Conservation (phyloP, 371 early-diverging fungal species). For the Syncephalis fuscata region DNA sequence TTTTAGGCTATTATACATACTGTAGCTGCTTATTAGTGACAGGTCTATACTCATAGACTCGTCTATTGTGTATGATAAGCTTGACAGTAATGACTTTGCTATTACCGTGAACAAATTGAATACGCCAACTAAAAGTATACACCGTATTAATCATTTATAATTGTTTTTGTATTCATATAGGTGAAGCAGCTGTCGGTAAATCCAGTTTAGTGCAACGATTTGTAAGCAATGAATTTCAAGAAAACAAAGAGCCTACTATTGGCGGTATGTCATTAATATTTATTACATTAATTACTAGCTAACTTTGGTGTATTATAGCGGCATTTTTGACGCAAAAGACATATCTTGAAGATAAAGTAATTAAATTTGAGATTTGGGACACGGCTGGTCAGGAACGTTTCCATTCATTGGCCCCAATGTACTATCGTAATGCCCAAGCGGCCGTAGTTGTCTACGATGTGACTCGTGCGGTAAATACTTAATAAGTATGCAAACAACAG, state of each 20-base stretch:
- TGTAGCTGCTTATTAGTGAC: too few species aligned
- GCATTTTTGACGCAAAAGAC: conserved; percentile 68
- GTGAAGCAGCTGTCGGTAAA: conserved; percentile 78
- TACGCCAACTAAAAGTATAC: too few species aligned
- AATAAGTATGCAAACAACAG: background rate
- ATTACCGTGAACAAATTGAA: background rate
- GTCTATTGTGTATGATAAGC: background rate
- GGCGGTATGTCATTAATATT: conserved; percentile 39
- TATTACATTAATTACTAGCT: conserved; percentile 1
- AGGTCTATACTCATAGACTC: too few species aligned
- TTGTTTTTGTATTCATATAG: conserved; percentile 16
- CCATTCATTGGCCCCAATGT: conserved; percentile 95
- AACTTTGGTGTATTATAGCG: conserved; percentile 20
- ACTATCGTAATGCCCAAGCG: conserved; percentile 94
- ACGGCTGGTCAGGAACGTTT: conserved; percentile 89
- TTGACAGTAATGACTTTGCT: background rate
- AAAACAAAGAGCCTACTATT: conserved; percentile 94
- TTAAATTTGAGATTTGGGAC: conserved; percentile 87
- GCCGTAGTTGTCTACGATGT: conserved; percentile 96
- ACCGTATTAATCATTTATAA: background rate
- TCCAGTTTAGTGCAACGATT: conserved; percentile 72
- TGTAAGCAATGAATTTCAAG: conserved; percentile 85
- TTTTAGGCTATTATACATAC: too few species aligned
- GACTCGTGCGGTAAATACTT: conserved; percentile 61
- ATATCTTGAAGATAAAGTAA: conserved; percentile 40